Evolutionary conservation across 805 yeast genomes (phyloP).

Genomic region (Aciculoconidium aculeatum): DNA sequence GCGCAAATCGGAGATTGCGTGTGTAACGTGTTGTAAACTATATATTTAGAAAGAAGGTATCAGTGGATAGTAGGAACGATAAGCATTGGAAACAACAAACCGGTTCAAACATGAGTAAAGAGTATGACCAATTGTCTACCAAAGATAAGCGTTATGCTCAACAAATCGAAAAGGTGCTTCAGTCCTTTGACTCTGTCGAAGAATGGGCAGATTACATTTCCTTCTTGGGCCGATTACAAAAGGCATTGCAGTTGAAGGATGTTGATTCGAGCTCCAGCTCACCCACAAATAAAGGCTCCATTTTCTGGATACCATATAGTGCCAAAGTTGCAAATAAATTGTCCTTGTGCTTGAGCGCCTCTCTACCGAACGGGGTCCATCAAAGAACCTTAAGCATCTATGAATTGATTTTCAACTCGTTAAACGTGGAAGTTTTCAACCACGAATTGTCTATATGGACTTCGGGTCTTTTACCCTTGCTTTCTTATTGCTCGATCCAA

Average conservation of each 20-base stretch:
- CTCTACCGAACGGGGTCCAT: conserved; percentile 93
- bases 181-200: conserved; percentile 70
- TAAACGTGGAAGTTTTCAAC: conserved; percentile 53
- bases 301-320: conserved; percentile 58
- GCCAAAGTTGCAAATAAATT: conserved; percentile 63
- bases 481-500: conserved; percentile 83
- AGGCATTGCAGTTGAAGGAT: conserved; percentile 46
- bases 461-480: conserved; percentile 85
- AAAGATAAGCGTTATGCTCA: conserved; percentile 64
- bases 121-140: conserved; percentile 31
- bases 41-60: too few relatives aligned
- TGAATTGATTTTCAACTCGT: conserved; percentile 56
- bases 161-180: conserved; percentile 68
- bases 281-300: too few relatives aligned
- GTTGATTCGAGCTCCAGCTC: conserved; percentile 20
- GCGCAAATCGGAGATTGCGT: too few relatives aligned
- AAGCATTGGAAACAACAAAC: too few relatives aligned
- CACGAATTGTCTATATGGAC: conserved; percentile 69
- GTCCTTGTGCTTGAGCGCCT: conserved; percentile 73
- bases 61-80: too few relatives aligned
- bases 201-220: conserved; percentile 99
- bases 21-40: too few relatives aligned
- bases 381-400: conserved; percentile 80
- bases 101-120: too few relatives aligned
- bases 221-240: conserved; percentile 71